Conservation (phyloP, 2,329 filamentous ascomycete species). For the Parascedosporium putredinis region DNA sequence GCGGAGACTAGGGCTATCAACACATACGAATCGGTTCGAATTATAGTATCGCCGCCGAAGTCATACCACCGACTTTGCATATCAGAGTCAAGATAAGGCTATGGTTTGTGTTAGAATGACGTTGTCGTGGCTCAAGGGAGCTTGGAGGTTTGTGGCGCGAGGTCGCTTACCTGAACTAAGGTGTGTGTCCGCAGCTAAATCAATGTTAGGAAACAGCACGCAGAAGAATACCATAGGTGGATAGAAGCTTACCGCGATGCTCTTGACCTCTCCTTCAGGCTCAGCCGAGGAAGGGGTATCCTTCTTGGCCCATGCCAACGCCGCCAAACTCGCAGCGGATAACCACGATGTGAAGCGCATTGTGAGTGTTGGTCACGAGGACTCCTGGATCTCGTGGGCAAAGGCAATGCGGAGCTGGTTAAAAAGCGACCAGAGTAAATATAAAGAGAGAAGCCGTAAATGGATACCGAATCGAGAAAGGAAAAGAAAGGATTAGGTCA, state of each 20-base stretch:
- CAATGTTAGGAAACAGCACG: constrained; percentile 8
- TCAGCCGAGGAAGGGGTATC: constrained; percentile 3
- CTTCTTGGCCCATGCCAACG: constrained; percentile 7
- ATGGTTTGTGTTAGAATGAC: constrained; percentile 14
- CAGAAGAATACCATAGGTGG: neutral
- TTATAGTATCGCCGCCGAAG: constrained; percentile 90
- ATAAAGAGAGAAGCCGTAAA: neutral
- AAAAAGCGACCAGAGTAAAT: neutral
- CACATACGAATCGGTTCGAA: constrained; percentile 56
- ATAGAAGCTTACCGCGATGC: constrained; percentile 11
- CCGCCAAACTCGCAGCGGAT: constrained; percentile 9
- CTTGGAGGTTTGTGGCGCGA: constrained; percentile 7
- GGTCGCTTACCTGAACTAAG: constrained; percentile 57
- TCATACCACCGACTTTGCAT: constrained; percentile 99
- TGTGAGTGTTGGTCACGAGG: constrained; percentile 2
- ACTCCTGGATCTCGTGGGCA: neutral
- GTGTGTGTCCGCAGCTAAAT: constrained; percentile 76
- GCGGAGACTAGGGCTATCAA: neutral
- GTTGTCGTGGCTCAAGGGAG: constrained; percentile 13
- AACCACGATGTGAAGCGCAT: constrained; percentile 8
- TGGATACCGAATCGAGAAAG: neutral
- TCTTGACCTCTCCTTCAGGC: constrained; percentile 13
- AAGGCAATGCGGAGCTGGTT: neutral
- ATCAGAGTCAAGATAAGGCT: constrained; percentile 96
- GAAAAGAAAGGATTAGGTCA: neutral